Evolutionary conservation across 495 filamentous ascomycete species (phyloP), one percentile per base, ranked within the genome.

Genomic region (Podospora australis): DNA sequence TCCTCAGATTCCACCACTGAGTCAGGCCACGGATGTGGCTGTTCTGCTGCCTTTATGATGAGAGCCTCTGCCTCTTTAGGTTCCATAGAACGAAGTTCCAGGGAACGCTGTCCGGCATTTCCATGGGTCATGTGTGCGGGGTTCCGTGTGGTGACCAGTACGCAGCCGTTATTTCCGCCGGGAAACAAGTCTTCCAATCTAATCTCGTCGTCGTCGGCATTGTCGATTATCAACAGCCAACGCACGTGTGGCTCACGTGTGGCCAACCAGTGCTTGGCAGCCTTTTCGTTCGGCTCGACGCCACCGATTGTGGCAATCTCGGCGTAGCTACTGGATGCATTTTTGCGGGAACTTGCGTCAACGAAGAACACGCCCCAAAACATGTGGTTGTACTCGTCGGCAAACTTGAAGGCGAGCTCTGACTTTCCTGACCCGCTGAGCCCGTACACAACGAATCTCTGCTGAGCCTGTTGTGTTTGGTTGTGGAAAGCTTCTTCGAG

Each of bases 81-180:
- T 30, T 66, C 55, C 40, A 72, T 55, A 30, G 52, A 46, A 17
- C 56, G 34, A n/a, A 75, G 64, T 35, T 62, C 50, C 11, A 68
- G 54, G 22, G 48, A 61, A 10, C 48, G 22, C 4, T 35, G 9
- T 1, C 58, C 65, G 25, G 61, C 57, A 46, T 39, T 68, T 14
- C 63, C 66, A 50, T 68, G 55, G 6, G 49, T 32, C 44, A 41
- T 65, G 22, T 52, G 41, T 11, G 50, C 52, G 1, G 66, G 64
- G 47, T 66, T 62, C 13, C 69, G 55, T 21, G 71, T 68, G 7
- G 71, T 72, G 2, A 73, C 54, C 2, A 73, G 52, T 43, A 74
- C 55, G 40, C 53, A 49, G 14, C 67, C 70, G 36, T 54, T 57
- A 10, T 50, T 52, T 3, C 67, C 60, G 9, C 41, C 30, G 14